Conservation (phyloP, 2,329 filamentous ascomycete species). For the Paecilomyces fulvus region DNA sequence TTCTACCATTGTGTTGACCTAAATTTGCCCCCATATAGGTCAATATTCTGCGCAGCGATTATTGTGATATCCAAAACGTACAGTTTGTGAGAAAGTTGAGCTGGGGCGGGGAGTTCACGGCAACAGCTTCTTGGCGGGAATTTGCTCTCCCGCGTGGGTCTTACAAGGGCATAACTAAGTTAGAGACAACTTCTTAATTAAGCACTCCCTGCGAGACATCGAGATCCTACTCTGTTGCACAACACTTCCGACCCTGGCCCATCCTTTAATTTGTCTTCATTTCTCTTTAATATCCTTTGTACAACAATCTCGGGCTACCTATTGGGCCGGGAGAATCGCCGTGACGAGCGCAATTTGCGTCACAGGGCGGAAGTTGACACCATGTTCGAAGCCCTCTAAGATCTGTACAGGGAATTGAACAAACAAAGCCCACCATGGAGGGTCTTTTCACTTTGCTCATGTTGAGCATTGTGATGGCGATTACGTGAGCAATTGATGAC, state of each 20-base stretch:
- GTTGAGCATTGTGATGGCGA: slow-evolving; percentile 57
- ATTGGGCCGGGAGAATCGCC: background rate
- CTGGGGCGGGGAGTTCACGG: background rate
- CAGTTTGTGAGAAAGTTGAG: background rate
- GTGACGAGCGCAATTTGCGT: background rate
- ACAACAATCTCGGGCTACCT: background rate
- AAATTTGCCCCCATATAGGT: too few species aligned
- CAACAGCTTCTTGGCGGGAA: background rate
- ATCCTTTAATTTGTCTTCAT: background rate
- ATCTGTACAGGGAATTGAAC: slow-evolving; percentile 13
- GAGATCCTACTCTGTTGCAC: background rate
- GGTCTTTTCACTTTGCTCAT: slow-evolving; percentile 57
- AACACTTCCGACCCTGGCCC: background rate
- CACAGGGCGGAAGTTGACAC: slow-evolving; percentile 6
- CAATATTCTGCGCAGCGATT: too few species aligned
- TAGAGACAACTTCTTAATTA: background rate
- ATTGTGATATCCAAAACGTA: background rate
- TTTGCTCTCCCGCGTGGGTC: background rate
- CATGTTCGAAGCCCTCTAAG: slow-evolving; percentile 23
- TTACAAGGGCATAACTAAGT: background rate
- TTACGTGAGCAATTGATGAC: slow-evolving; percentile 42
- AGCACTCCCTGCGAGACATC: background rate
- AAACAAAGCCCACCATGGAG: slow-evolving; percentile 44
- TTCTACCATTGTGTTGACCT: too few species aligned
- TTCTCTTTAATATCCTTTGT: slow-evolving; percentile 5